phyloP scores from a whole-genome alignment of 2,329 filamentous ascomycete species.

The Fusarium sp. region DNA sequence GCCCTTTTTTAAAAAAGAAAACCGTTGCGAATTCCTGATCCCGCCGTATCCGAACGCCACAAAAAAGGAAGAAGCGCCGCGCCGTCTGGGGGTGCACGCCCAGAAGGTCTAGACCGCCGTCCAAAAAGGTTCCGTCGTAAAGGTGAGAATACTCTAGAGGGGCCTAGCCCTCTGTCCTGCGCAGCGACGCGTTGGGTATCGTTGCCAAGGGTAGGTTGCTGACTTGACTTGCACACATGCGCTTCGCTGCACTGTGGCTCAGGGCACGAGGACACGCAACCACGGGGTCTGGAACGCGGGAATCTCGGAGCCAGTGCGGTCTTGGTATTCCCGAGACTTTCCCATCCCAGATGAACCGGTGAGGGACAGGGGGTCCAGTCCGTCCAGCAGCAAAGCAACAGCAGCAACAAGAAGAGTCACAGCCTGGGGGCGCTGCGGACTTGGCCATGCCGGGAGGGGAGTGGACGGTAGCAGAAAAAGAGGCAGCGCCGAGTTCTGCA shows the following conservation, averaged over 20 bases:
- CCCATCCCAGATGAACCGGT: slow-evolving; percentile 28
- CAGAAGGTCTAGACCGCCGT: slow-evolving; percentile 29
- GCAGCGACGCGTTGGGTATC: not conserved
- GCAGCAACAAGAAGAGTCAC: not conserved
- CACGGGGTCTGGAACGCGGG: slow-evolving; percentile 30
- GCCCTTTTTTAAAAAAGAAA: not conserved
- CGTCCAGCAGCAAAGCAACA: not conserved
- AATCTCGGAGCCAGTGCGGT: slow-evolving; percentile 8
- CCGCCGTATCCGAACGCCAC: slow-evolving; percentile 35
- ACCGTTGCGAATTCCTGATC: slow-evolving; percentile 25
- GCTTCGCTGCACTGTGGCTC: slow-evolving; percentile 31
- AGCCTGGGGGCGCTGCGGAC: not conserved
- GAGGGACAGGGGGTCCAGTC: not conserved
- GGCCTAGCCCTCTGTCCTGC: not conserved
- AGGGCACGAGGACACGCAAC: slow-evolving; percentile 38
- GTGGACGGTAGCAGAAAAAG: not conserved
- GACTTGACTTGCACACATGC: not conserved
- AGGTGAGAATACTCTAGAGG: not conserved
- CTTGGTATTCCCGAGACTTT: slow-evolving; percentile 45
- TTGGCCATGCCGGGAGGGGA: not conserved
- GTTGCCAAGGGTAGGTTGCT: slow-evolving; percentile 13
- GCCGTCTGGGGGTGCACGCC: not conserved
- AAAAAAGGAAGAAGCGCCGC: not conserved
- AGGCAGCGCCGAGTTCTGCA: slow-evolving; percentile 8
- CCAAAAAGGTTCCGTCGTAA: not conserved